Evolutionary conservation across 2,329 filamentous ascomycete species (phyloP).

Genomic region (Trichophyton equinum): DNA sequence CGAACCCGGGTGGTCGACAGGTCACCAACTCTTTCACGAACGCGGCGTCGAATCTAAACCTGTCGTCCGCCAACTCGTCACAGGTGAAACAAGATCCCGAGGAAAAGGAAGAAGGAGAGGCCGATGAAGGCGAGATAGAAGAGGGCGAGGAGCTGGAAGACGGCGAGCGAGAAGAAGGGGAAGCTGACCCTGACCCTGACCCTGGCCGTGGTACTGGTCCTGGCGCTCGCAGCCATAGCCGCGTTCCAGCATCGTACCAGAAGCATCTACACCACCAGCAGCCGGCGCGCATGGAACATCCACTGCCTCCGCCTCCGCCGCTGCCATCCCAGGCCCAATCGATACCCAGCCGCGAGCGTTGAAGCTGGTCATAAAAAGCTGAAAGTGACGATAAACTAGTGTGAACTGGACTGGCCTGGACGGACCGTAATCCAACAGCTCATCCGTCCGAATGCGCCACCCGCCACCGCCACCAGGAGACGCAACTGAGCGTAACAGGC

Average conservation of each 20-base stretch:
- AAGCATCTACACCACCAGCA: neutral
- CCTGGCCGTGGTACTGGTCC: neutral
- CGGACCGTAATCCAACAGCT: too few species aligned
- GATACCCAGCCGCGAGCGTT: neutral
- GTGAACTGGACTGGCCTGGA: too few species aligned
- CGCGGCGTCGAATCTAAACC: conserved; percentile 5
- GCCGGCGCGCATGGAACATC: conserved; percentile 4
- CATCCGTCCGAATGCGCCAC: too few species aligned
- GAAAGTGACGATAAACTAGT: too few species aligned
- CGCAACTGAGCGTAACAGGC: too few species aligned
- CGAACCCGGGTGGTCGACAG: neutral
- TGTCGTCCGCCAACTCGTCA: neutral
- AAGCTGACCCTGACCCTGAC: neutral
- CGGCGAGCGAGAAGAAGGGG: neutral
- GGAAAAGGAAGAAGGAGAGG: too few species aligned
- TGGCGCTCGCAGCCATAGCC: neutral
- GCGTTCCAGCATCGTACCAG: conserved; percentile 9
- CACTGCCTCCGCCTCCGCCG: conserved; percentile 6
- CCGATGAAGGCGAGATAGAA: neutral
- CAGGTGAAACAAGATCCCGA: too few species aligned
- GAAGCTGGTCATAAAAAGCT: too few species aligned
- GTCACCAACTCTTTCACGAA: conserved; percentile 5
- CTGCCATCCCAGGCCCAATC: neutral
- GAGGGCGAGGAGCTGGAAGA: neutral
- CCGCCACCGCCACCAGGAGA: too few species aligned